phyloP scores from a whole-genome alignment of 352 stramenopile genomes.

The Blastocystis sp. region DNA sequence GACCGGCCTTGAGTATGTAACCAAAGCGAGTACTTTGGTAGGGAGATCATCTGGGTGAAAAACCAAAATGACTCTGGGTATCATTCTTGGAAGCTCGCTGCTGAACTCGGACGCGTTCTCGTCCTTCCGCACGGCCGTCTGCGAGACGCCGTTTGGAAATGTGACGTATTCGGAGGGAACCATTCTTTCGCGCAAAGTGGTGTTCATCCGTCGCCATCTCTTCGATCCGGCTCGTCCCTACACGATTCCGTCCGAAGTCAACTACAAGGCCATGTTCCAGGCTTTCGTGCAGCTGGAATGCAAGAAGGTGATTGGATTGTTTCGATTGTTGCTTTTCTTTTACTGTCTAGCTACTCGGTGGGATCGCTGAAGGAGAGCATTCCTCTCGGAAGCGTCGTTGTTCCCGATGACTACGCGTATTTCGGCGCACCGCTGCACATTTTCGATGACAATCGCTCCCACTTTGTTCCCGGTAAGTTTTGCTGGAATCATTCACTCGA shows the following conservation, averaged over 20 bases:
- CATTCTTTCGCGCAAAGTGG: neutral
- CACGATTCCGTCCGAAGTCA: slow-evolving; percentile 2
- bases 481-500: neutral
- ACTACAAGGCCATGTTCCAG: slow-evolving; percentile 47
- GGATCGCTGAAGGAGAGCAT: slow-evolving; percentile 42
- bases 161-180: neutral
- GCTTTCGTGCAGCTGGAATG: slow-evolving; percentile 14
- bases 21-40: no score
- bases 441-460: neutral
- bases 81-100: slow-evolving; percentile 41
- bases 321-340: neutral
- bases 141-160: slow-evolving; percentile 30
- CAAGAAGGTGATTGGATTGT: slow-evolving; percentile 28
- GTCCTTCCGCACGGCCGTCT: neutral
- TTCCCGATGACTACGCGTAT: slow-evolving; percentile 55
- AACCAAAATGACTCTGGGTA: slow-evolving; percentile 4
- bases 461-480: slow-evolving; percentile 42
- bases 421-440: slow-evolving; percentile 2
- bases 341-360: slow-evolving; percentile 24
- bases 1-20: no score
- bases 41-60: no score
- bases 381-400: slow-evolving; percentile 27
- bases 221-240: slow-evolving; percentile 9
- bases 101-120: neutral
- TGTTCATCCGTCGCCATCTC: slow-evolving; percentile 2